These are phyloP conservation scores for Nakataea oryzae DNA, from an alignment of 2,329 filamentous ascomycete species.

Conservation along the genomic window DNA sequence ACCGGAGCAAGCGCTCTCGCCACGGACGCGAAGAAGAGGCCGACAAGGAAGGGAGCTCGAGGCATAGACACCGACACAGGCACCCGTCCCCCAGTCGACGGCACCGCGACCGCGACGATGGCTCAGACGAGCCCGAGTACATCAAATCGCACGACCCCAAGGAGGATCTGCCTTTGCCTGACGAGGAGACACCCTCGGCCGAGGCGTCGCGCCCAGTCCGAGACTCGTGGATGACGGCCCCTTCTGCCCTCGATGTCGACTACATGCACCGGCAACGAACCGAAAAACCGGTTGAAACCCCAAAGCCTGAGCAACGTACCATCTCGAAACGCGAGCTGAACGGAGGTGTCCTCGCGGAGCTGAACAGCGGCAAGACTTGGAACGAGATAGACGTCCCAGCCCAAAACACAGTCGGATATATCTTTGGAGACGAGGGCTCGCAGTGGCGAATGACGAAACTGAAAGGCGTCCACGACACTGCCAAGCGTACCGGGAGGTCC, in stretches of 20 bases:
- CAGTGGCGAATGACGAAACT: conserved; percentile 97
- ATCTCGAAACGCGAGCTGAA: conserved; percentile 80
- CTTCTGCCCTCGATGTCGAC: conserved; percentile 72
- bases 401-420: conserved; percentile 58
- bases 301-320: conserved; percentile 50
- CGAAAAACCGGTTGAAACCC: conserved; percentile 29
- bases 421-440: conserved; percentile 79
- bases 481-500: conserved; percentile 59
- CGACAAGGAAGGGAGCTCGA: conserved; percentile 20
- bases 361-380: conserved; percentile 43
- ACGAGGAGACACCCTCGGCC: conserved; percentile 32
- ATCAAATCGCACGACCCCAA: conserved; percentile 35
- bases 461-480: conserved; percentile 70
- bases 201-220: conserved; percentile 39
- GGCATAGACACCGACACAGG: conserved; percentile 33
- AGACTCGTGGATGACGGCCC: conserved; percentile 92
- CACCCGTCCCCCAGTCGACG: background rate
- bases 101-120: conserved; percentile 19
- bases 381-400: conserved; percentile 42
- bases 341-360: conserved; percentile 46
- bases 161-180: conserved; percentile 37
- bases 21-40: conserved; percentile 29
- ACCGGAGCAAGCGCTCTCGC: conserved; percentile 55
- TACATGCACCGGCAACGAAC: conserved; percentile 59
- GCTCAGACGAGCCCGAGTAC: conserved; percentile 20